A percentile compares a stretch with the other conserved stretches of the same genome.
phyloP scores from a whole-genome alignment of 441 rosid genomes.

The Flueggea neowawraea region DNA sequence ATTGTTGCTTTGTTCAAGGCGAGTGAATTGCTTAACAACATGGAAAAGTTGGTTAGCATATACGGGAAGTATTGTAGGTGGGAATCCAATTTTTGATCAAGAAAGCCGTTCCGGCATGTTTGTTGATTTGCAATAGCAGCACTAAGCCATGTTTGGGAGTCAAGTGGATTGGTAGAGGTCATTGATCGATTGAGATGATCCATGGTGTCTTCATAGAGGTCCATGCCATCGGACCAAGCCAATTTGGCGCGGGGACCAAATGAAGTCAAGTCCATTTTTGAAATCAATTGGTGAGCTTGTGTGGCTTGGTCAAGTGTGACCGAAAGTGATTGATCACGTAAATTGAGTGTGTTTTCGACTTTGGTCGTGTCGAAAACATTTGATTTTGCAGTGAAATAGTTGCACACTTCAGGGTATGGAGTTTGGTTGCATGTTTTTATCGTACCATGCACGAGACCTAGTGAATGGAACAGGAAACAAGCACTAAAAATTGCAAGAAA shows the following conservation, averaged over 20 bases:
- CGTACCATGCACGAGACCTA: constrained; percentile 22
- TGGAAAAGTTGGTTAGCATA: constrained; percentile 42
- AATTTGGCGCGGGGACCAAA: constrained; percentile 37
- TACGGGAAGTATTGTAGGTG: constrained; percentile 25
- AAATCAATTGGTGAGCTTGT: constrained; percentile 39
- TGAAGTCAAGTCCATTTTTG: constrained; percentile 35
- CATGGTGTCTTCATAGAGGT: constrained; percentile 59
- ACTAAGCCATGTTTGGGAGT: constrained; percentile 78
- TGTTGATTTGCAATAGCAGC: constrained; percentile 76
- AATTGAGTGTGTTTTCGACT: constrained; percentile 24
- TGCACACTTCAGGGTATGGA: constrained; percentile 57
- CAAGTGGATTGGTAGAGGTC: constrained; percentile 36
- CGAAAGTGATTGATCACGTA: constrained; percentile 40
- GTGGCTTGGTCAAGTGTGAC: constrained; percentile 52
- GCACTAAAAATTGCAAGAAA: constrained; percentile 8
- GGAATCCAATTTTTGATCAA: constrained; percentile 47
- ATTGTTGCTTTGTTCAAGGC: constrained; percentile 45
- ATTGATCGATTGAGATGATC: constrained; percentile 47
- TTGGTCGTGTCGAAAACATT: constrained; percentile 16
- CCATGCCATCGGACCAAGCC: constrained; percentile 69
- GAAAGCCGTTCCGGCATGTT: constrained; percentile 80
- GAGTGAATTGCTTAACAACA: constrained; percentile 69
- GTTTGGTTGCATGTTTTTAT: constrained; percentile 56
- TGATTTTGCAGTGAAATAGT: constrained; percentile 22
- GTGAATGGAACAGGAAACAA: constrained; percentile 18